phyloP scores from a whole-genome alignment of 2,329 filamentous ascomycete genomes.

The Hawksworthiomyces lignivorus region DNA sequence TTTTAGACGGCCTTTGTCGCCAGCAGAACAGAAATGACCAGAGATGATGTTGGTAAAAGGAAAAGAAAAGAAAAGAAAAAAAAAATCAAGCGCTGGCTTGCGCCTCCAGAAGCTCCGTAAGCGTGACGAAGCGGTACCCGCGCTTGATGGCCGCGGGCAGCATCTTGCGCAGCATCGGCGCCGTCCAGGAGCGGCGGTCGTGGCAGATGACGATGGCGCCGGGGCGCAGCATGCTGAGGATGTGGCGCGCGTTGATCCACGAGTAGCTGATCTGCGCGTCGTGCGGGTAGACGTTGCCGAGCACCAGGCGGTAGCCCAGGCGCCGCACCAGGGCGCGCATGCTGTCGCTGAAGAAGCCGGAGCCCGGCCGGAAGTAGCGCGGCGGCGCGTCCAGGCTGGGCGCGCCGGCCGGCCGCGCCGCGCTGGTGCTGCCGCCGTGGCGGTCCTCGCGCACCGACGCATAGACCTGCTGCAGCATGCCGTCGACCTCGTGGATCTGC shows the following conservation, averaged over 20 bases:
- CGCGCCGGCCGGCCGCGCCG: slow-evolving; percentile 19
- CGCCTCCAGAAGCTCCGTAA: slow-evolving; percentile 56
- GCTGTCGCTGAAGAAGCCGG: slow-evolving; percentile 67
- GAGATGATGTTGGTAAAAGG: no score
- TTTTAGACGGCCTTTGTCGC: no score
- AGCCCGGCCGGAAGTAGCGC: slow-evolving; percentile 74
- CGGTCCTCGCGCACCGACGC: slow-evolving; percentile 27
- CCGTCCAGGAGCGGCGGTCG: slow-evolving; percentile 75
- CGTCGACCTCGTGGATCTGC: slow-evolving; percentile 60
- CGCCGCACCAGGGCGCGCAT: slow-evolving; percentile 56
- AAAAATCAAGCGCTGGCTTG: slow-evolving; percentile 1
- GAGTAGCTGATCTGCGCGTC: slow-evolving; percentile 74
- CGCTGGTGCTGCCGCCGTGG: slow-evolving; percentile 26
- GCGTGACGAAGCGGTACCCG: slow-evolving; percentile 64
- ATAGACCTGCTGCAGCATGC: slow-evolving; percentile 51
- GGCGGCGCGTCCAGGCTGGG: slow-evolving; percentile 28
- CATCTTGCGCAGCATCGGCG: slow-evolving; percentile 66
- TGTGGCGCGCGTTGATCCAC: slow-evolving; percentile 65
- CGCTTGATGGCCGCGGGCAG: slow-evolving; percentile 61
- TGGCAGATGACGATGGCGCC: slow-evolving; percentile 82
- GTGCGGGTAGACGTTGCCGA: slow-evolving; percentile 83
- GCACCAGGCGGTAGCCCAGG: slow-evolving; percentile 63
- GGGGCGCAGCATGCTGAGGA: slow-evolving; percentile 69
- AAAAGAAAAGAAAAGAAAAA: background rate
- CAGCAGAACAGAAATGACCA: no score